These are phyloP conservation scores for Lipomyces kockii DNA, from an alignment of 805 yeast genomes.

Conservation along the genomic window DNA sequence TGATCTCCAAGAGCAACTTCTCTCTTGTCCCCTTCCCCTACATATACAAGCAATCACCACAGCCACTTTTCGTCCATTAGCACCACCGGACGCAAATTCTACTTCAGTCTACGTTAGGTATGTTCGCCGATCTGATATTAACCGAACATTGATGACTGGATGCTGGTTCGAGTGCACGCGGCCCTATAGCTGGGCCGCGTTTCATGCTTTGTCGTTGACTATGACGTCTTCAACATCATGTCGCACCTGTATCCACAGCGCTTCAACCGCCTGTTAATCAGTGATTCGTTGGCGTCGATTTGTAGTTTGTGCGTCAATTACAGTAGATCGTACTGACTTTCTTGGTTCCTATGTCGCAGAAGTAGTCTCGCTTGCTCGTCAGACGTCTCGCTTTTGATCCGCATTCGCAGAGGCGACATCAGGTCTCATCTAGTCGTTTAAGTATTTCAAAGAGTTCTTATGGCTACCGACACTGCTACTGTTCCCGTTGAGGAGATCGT, in stretches of 20 bases:
- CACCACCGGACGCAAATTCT: not conserved
- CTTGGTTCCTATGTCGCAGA: not conserved
- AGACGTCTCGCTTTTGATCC: not conserved
- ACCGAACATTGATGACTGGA: not conserved
- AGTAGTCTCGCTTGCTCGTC: not conserved
- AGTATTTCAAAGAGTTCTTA: not conserved
- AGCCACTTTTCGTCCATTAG: not conserved
- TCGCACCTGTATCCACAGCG: not conserved
- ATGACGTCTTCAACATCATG: not conserved
- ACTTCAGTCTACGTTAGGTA: not conserved
- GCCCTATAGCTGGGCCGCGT: not conserved
- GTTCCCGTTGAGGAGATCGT: slow-evolving; percentile 16
- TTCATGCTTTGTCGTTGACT: not conserved
- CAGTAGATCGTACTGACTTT: not conserved
- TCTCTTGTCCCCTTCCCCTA: not conserved
- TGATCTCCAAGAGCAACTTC: not conserved
- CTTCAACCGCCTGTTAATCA: not conserved
- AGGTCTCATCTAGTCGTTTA: not conserved
- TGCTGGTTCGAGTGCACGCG: not conserved
- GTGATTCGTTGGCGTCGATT: not conserved
- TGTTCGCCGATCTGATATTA: not conserved
- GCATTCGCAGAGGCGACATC: not conserved
- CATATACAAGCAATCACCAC: not conserved
- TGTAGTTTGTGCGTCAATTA: not conserved
- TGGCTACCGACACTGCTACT: slow-evolving; percentile 15